phyloP scores from a whole-genome alignment of 352 stramenopile species.

The Phytophthora rubi region DNA sequence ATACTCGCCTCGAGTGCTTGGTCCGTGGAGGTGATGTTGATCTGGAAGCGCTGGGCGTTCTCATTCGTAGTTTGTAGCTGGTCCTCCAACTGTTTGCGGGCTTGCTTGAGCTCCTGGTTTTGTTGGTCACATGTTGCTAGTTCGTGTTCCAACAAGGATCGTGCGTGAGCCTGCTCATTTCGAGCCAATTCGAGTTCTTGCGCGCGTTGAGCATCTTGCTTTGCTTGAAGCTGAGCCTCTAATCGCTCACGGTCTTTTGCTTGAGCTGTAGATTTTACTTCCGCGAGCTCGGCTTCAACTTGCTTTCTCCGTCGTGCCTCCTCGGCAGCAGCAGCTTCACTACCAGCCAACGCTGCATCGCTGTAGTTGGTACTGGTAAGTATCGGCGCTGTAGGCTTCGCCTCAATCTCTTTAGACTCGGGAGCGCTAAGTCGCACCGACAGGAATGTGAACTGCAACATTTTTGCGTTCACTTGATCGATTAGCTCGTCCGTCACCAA shows the following conservation, averaged over 20 bases:
- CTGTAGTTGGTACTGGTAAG: constrained; percentile 13
- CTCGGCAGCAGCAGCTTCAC: constrained; percentile 35
- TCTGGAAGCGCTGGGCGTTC: constrained; percentile 38
- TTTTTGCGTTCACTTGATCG: constrained; percentile 40
- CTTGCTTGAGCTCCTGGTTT: constrained; percentile 42
- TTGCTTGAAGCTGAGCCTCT: constrained; percentile 33
- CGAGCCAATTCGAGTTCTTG: constrained; percentile 26
- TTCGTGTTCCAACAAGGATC: constrained; percentile 36
- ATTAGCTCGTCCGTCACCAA: constrained; percentile 67
- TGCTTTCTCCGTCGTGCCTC: constrained; percentile 21
- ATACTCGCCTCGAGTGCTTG: constrained; percentile 54
- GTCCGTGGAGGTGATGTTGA: constrained; percentile 46
- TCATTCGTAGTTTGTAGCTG: constrained; percentile 44
- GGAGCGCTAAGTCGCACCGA: constrained; percentile 7
- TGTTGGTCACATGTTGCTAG: constrained; percentile 33
- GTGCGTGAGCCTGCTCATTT: constrained; percentile 34
- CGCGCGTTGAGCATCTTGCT: constrained; percentile 35
- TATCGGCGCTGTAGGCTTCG: not conserved
- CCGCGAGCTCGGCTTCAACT: constrained; percentile 29
- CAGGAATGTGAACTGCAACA: constrained; percentile 59
- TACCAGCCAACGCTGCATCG: constrained; percentile 32
- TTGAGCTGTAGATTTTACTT: constrained; percentile 25
- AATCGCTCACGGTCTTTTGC: constrained; percentile 39
- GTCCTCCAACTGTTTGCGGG: constrained; percentile 37
- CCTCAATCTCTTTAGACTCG: constrained; percentile 9